These are phyloP conservation scores for Xylaria nigripes DNA, from an alignment of 495 filamentous ascomycete genomes.

Conservation along the genomic window DNA sequence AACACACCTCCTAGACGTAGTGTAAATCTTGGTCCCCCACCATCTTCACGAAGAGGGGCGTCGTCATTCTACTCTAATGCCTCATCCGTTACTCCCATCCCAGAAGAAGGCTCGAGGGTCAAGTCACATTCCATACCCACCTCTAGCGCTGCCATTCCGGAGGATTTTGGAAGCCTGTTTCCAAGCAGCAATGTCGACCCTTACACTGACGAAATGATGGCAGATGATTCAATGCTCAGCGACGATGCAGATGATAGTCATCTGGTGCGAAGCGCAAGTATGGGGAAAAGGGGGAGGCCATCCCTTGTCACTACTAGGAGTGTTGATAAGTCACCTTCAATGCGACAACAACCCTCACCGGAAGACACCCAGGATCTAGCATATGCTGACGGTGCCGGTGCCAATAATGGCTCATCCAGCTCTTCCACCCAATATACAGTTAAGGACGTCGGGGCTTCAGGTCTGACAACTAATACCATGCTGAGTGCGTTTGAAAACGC, in stretches of 20 bases:
- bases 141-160: constrained; percentile 73
- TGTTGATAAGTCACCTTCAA: constrained; percentile 19
- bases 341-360: constrained; percentile 23
- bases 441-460: constrained; percentile 18
- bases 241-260: constrained; percentile 53
- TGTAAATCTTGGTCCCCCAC: constrained; percentile 54
- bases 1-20: constrained; percentile 41
- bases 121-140: constrained; percentile 64
- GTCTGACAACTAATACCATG: constrained; percentile 33
- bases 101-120: constrained; percentile 62
- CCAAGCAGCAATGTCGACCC: constrained; percentile 40
- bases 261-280: constrained; percentile 68
- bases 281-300: constrained; percentile 66
- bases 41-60: constrained; percentile 58
- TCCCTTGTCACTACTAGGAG: constrained; percentile 54
- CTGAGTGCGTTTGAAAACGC: constrained; percentile 37
- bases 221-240: constrained; percentile 41
- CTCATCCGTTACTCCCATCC: constrained; percentile 83
- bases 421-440: constrained; percentile 27
- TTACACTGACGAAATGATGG: constrained; percentile 38
- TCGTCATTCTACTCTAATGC: constrained; percentile 64
- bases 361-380: constrained; percentile 28
- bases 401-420: constrained; percentile 35
- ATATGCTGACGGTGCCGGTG: constrained; percentile 35
- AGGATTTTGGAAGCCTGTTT: constrained; percentile 49